Evolutionary conservation across 768 basidiomycete species (phyloP).

Genomic region (Paxillus involutus): DNA sequence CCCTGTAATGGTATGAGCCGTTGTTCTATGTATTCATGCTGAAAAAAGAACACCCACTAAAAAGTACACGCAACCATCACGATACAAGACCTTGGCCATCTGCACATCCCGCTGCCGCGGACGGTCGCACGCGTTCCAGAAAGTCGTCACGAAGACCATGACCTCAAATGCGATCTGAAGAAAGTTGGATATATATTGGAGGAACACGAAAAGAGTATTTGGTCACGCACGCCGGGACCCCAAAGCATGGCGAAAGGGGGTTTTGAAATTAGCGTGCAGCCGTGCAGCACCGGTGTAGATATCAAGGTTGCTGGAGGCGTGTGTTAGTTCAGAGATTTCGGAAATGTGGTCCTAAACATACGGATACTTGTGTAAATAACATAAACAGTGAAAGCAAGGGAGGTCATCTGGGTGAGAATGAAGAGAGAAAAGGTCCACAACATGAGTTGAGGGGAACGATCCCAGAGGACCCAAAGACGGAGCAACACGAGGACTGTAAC

Average conservation of each 20-base stretch:
- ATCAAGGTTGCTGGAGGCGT: conserved; percentile 15
- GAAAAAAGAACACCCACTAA: conserved; percentile 16
- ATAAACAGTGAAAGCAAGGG: conserved; percentile 23
- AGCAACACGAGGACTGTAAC: conserved; percentile 37
- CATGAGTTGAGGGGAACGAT: conserved; percentile 26
- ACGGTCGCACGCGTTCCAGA: conserved; percentile 30
- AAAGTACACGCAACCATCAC: conserved; percentile 28
- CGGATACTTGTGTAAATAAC: conserved; percentile 27
- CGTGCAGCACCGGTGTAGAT: conserved; percentile 8
- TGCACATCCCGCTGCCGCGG: conserved; percentile 14
- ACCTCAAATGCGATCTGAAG: conserved; percentile 29
- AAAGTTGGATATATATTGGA: not conserved
- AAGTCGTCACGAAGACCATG: conserved; percentile 27
- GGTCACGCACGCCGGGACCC: conserved; percentile 25
- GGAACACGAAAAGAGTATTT: not conserved
- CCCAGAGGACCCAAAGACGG: conserved; percentile 41
- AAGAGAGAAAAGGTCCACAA: conserved; percentile 29
- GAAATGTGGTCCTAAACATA: conserved; percentile 12
- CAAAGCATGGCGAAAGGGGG: conserved; percentile 25
- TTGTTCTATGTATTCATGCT: not conserved
- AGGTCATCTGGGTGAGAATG: conserved; percentile 27
- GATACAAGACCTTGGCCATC: conserved; percentile 28
- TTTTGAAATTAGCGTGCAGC: conserved; percentile 21
- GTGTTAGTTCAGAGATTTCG: not conserved
- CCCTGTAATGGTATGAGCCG: conserved; percentile 11